Percentiles rank a stretch among this genome's conserved stretches.
These are phyloP conservation scores for Dictyostelium intermedium DNA, from an alignment of 78 protist species.

Conservation along the genomic window DNA sequence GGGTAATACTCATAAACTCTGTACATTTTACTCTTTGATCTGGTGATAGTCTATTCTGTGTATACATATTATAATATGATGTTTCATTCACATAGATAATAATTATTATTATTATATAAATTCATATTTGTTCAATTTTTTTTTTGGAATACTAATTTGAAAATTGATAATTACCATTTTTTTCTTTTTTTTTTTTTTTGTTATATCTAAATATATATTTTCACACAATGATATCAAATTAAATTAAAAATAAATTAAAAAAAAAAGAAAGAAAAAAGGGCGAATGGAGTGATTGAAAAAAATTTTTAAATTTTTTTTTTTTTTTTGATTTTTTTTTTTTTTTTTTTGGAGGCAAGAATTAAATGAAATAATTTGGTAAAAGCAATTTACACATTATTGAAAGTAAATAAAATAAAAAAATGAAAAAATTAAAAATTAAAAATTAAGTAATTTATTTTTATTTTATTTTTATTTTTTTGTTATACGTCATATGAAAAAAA, in stretches of 20 bases:
- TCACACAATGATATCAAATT: not conserved
- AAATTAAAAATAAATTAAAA: not conserved
- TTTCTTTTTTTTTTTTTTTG: not conserved
- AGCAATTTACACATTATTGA: not conserved
- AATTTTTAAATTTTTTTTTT: not conserved
- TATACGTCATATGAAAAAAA: not conserved
- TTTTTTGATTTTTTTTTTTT: too few relatives aligned
- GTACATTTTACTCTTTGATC: conserved; percentile 18
- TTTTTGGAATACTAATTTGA: not conserved
- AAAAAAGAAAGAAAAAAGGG: not conserved
- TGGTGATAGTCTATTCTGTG: conserved; percentile 30
- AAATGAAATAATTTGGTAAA: not conserved
- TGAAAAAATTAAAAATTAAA: not conserved
- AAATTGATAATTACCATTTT: not conserved
- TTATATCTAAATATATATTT: not conserved
- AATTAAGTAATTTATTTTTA: not conserved
- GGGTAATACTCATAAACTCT: conserved; percentile 26
- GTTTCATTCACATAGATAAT: too few relatives aligned
- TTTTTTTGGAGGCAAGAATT: not conserved
- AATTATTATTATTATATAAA: too few relatives aligned
- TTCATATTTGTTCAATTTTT: not conserved
- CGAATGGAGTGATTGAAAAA: not conserved
- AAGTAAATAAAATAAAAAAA: not conserved
- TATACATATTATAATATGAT: not conserved
- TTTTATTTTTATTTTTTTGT: not conserved